These are phyloP conservation scores for Brassica rapa DNA, from an alignment of 345 rosid genomes.

Conservation along the genomic window DNA sequence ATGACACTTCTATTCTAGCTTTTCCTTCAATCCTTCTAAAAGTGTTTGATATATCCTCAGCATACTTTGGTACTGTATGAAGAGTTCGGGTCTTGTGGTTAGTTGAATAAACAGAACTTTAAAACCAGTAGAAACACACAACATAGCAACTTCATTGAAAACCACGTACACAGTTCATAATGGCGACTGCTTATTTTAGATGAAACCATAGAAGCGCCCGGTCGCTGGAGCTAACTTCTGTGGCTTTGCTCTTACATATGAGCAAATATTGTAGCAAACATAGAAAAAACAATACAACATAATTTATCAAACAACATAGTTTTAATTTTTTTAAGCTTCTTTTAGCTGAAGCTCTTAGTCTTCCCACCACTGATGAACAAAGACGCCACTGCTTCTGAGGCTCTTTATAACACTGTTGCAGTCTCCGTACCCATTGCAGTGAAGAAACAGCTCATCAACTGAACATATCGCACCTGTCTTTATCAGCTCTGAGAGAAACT, in stretches of 20 bases:
- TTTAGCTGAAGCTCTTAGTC: not conserved
- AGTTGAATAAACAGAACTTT: not conserved
- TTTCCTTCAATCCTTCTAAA: too few species aligned
- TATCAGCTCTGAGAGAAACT: not conserved
- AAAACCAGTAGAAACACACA: not conserved
- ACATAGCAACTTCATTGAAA: not conserved
- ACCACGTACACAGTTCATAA: constrained; percentile 20
- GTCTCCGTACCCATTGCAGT: not conserved
- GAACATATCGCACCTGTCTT: not conserved
- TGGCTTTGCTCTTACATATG: not conserved
- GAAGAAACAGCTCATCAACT: not conserved
- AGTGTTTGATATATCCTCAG: too few species aligned
- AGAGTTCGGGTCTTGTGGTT: not conserved
- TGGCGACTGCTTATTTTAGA: constrained; percentile 35
- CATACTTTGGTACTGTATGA: not conserved
- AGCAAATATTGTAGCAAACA: not conserved
- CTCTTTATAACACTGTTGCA: not conserved
- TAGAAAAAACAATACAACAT: not conserved
- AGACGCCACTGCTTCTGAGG: not conserved
- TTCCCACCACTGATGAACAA: not conserved
- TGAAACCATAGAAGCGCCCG: constrained; percentile 29
- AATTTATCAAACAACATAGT: not conserved
- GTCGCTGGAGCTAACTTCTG: constrained; percentile 29
- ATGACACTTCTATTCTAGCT: too few species aligned
- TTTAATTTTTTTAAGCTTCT: not conserved